Base-by-base conservation (phyloP, 2,329 filamentous ascomycete genomes). In the Neofusicoccum cordaticola region DNA sequence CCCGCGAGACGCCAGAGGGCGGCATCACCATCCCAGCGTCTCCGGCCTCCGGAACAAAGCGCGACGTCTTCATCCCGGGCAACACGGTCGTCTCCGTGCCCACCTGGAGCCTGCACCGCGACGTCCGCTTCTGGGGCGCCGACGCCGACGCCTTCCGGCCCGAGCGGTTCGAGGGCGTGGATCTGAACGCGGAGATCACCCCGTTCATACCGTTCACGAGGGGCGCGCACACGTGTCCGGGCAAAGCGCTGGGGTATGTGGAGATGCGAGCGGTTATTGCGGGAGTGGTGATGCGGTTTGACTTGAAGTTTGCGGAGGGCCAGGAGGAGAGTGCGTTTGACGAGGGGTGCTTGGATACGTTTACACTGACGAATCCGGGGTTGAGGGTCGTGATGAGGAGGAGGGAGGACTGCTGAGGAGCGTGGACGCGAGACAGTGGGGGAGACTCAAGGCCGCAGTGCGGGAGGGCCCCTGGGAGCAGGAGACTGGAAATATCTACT, bases 1-100 rank as follows among this genome's bases (percentile, higher is more conserved):
- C 71, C 2, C 70, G 80, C 2, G 51, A 74, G 9, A 80, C 78
- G 0, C 79, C 78, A 6, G 57, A 74, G 17, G 70, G 76, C 61
- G 78, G 78, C n/a, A 69, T 79, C 35, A 67, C 67, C 17, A 71
- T 80, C 37, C 37, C 37, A 3, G 9, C 37, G 8, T 39, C 13
- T 5, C 8, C 37, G 3, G 8, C 11, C 37, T 39, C 11, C 37
- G 13, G 3, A 11, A 15, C 9, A 2, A 39, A 2, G 22, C 77
- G 71, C 11, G 73, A 71, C 3, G 68, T 64, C 2, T 76, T 67
- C 65, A 71, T 80, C 3, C 77, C 78, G 0, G 75, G 75, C 3
- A 65, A 67, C 31, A 66, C 67, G 11, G 68, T 66, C 35, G 70
- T 71, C 34, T 64, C 65, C 35, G 68, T 68, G 56, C 71, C 71